Evolutionary conservation across 495 filamentous ascomycete genomes (phyloP).

Genomic region (Neurospora cerealis): DNA sequence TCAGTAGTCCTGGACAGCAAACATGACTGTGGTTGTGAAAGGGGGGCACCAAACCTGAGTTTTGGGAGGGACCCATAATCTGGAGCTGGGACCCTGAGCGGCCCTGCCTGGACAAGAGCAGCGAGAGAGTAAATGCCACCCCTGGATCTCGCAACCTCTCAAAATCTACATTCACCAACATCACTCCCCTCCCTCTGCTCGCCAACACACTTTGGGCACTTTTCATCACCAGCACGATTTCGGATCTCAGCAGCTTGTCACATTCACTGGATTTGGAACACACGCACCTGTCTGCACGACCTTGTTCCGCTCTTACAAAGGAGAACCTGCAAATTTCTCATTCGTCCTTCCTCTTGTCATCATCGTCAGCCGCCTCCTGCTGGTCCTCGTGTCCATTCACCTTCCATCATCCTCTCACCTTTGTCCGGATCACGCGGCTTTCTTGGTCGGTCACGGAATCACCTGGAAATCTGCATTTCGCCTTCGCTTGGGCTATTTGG

Average conservation of each 20-base stretch:
- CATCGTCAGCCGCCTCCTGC: background rate
- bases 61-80: background rate
- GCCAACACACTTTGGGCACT: background rate
- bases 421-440: background rate
- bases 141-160: background rate
- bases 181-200: background rate
- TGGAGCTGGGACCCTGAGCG: background rate
- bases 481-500: background rate
- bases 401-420: background rate
- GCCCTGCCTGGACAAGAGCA: background rate
- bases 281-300: background rate
- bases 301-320: background rate
- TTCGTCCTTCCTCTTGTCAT: background rate
- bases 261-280: background rate
- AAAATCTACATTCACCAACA: background rate
- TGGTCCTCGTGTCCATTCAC: background rate
- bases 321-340: background rate
- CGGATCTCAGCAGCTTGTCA: background rate
- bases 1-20: background rate
- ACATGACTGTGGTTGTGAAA: background rate
- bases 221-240: slow-evolving; percentile 3
- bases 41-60: background rate
- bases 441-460: background rate
- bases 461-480: background rate
- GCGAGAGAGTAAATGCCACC: background rate